Evolutionary conservation across 2,329 filamentous ascomycete genomes (phyloP).

Genomic region (Ophiostoma quercus): DNA sequence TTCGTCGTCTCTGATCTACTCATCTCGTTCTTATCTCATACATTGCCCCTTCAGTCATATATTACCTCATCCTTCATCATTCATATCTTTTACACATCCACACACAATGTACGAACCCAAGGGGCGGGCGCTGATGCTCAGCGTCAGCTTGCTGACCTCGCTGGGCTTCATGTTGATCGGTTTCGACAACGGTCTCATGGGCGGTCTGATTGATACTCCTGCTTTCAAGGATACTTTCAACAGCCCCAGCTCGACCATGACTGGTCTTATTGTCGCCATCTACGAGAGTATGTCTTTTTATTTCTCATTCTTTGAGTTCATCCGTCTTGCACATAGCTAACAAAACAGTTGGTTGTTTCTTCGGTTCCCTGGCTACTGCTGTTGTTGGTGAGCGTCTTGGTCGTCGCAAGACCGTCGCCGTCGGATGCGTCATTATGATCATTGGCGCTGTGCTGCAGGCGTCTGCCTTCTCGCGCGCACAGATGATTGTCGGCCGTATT

Average conservation of each 20-base stretch:
- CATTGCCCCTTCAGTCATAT: not conserved
- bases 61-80: not conserved
- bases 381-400: constrained; percentile 35
- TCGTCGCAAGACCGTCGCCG: constrained; percentile 34
- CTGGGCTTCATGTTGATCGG: constrained; percentile 24
- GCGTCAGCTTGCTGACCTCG: constrained; percentile 22
- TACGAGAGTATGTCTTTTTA: constrained; percentile 39
- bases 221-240: constrained; percentile 21
- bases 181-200: constrained; percentile 25
- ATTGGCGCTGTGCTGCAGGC: constrained; percentile 36
- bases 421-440: constrained; percentile 35
- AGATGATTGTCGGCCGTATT: constrained; percentile 40
- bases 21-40: not conserved
- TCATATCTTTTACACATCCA: not conserved
- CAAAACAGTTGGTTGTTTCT: constrained; percentile 48
- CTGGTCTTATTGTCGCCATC: constrained; percentile 24
- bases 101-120: constrained; percentile 22
- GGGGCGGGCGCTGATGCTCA: constrained; percentile 19
- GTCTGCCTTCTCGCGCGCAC: constrained; percentile 35
- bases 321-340: not conserved
- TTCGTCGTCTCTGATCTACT: not conserved
- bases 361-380: constrained; percentile 41
- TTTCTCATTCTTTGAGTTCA: constrained; percentile 10
- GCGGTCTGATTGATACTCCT: constrained; percentile 21
- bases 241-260: constrained; percentile 21